Percentiles rank a stretch among this genome's conserved stretches.
phyloP scores from a whole-genome alignment of 352 stramenopile genomes.

The Phytophthora pluvialis region DNA sequence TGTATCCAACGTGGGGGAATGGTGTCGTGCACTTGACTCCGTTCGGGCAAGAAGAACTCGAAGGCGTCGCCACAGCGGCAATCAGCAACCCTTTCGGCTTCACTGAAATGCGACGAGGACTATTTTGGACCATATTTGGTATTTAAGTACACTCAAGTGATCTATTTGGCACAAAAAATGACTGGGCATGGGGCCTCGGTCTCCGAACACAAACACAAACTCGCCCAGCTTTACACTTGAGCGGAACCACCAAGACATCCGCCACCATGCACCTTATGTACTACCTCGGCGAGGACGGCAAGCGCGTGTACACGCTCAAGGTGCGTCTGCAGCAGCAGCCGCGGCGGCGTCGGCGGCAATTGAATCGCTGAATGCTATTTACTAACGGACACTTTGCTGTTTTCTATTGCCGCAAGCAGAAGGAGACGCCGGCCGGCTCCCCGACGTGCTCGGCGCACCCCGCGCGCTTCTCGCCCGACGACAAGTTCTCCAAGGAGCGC shows the following conservation, averaged over 20 bases:
- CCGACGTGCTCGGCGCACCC: constrained; percentile 97
- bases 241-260: constrained; percentile 8
- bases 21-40: too few relatives aligned
- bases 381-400: constrained; percentile 5
- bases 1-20: too few relatives aligned
- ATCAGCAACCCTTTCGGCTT: too few relatives aligned
- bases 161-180: neutral
- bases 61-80: too few relatives aligned
- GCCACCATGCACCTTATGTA: constrained; percentile 99
- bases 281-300: constrained; percentile 95
- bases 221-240: constrained; percentile 6
- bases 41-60: too few relatives aligned
- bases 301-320: constrained; percentile 99
- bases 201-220: neutral
- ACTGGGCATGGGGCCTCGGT: neutral
- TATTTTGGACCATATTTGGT: too few relatives aligned
- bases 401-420: constrained; percentile 62
- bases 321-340: constrained; percentile 48
- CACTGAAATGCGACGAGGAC: too few relatives aligned
- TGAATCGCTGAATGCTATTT: neutral
- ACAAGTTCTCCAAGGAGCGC: constrained; percentile 99
- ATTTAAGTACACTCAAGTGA: too few relatives aligned
- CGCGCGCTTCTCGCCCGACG: constrained; percentile 98
- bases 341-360: constrained; percentile 13
- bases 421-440: constrained; percentile 93